Evolutionary conservation across 2,329 filamentous ascomycete species (phyloP).

Genomic region (Verticillium nonalfalfae): DNA sequence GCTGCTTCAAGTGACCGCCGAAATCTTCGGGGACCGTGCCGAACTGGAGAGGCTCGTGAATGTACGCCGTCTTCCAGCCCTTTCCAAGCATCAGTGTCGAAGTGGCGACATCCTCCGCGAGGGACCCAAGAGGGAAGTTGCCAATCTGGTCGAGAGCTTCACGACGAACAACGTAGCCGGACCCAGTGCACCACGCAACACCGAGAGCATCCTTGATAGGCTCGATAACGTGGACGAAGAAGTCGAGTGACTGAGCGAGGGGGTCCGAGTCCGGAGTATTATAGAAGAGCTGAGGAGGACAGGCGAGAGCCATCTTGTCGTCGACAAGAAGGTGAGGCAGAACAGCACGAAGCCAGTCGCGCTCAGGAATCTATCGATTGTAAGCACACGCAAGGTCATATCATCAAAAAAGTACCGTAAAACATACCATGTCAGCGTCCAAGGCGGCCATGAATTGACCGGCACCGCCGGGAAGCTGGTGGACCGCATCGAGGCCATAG

Average conservation of each 20-base stretch:
- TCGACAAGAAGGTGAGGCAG: constrained; percentile 55
- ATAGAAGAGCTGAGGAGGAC: constrained; percentile 57
- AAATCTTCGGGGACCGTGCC: constrained; percentile 54
- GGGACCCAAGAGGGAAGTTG: constrained; percentile 52
- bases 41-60: constrained; percentile 54
- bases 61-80: constrained; percentile 56
- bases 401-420: constrained; percentile 1
- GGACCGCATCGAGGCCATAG: constrained; percentile 46
- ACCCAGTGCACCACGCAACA: constrained; percentile 60
- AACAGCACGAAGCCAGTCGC: constrained; percentile 51
- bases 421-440: constrained; percentile 56
- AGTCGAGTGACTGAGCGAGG: constrained; percentile 50
- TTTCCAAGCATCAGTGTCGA: constrained; percentile 52
- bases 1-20: constrained; percentile 48
- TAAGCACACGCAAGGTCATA: background rate
- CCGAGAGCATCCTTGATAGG: constrained; percentile 43
- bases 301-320: constrained; percentile 51
- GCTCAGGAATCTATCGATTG: constrained; percentile 46
- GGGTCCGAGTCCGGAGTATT: constrained; percentile 54
- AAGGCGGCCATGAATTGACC: constrained; percentile 54
- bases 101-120: constrained; percentile 55
- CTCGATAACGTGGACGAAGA: constrained; percentile 49
- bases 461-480: constrained; percentile 46
- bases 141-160: constrained; percentile 54
- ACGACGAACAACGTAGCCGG: constrained; percentile 54